Conservation (phyloP, 306 rosid species). For the Trifolium repens region DNA sequence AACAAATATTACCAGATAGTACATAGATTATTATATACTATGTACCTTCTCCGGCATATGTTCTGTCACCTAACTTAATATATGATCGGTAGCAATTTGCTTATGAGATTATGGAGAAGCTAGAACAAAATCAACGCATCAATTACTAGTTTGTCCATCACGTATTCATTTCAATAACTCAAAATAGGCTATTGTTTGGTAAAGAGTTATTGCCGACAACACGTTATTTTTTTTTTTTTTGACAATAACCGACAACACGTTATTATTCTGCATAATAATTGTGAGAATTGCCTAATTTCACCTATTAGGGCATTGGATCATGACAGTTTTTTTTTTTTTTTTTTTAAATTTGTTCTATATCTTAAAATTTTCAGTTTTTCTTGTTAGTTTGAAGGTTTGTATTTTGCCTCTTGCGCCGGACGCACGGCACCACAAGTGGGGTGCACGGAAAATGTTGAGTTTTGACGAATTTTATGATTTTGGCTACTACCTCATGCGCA, state of each 20-base stretch:
- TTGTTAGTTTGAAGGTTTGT: no score
- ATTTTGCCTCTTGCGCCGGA: no score
- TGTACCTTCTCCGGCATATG: conserved; percentile 35
- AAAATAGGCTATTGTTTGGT: conserved; percentile 27
- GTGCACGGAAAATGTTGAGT: no score
- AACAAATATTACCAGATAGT: no score
- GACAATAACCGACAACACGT: neutral
- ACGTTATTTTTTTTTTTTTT: no score
- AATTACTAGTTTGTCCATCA: conserved; percentile 30
- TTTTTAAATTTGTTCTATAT: no score
- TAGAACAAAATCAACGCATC: conserved; percentile 22
- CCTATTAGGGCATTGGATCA: neutral
- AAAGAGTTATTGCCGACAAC: neutral
- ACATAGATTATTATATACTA: neutral
- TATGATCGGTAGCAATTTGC: neutral
- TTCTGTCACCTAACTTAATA: neutral
- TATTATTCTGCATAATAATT: neutral
- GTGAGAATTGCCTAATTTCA: conserved; percentile 9
- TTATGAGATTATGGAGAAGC: neutral
- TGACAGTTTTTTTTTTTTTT: no score
- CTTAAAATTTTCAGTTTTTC: no score
- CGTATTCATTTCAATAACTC: conserved; percentile 15
- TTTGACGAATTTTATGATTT: no score
- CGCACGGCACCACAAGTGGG: no score
- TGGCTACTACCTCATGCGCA: no score